phyloP scores from a whole-genome alignment of 78 protist genomes.

The Dictyostelium capitatum region DNA sequence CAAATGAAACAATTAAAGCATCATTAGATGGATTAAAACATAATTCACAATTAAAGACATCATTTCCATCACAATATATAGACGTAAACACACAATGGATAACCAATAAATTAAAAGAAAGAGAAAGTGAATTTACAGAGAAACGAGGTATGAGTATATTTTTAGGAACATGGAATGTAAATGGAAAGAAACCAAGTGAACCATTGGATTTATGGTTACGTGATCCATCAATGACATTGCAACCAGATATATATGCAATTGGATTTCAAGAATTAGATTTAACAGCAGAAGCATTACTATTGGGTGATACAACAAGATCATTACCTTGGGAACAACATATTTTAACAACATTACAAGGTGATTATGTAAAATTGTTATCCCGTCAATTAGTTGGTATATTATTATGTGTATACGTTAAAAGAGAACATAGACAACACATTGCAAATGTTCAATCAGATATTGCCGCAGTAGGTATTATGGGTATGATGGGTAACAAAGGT shows the following conservation, averaged over 20 bases:
- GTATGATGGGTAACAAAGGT: constrained; percentile 97
- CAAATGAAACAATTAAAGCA: constrained; percentile 62
- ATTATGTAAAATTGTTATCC: constrained; percentile 64
- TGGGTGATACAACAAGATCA: constrained; percentile 69
- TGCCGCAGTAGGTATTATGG: constrained; percentile 89
- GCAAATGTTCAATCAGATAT: constrained; percentile 60
- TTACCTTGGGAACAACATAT: constrained; percentile 85
- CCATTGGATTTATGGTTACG: constrained; percentile 72
- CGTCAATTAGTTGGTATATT: constrained; percentile 89
- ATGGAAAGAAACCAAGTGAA: constrained; percentile 84
- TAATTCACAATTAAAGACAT: constrained; percentile 16
- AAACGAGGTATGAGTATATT: constrained; percentile 71
- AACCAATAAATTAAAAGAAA: constrained; percentile 60
- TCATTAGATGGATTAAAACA: constrained; percentile 19
- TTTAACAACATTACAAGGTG: constrained; percentile 26
- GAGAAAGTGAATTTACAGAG: constrained; percentile 70
- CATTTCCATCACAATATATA: background rate
- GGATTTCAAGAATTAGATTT: constrained; percentile 92
- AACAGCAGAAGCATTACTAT: constrained; percentile 82
- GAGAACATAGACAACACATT: constrained; percentile 48
- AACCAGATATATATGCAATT: constrained; percentile 82
- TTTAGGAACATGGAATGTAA: constrained; percentile 90
- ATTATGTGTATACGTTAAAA: constrained; percentile 80
- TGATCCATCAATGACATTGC: background rate
- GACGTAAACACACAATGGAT: constrained; percentile 78